These are phyloP conservation scores for Penicillium occitanis DNA, from an alignment of 2,329 filamentous ascomycete species.

Conservation along the genomic window DNA sequence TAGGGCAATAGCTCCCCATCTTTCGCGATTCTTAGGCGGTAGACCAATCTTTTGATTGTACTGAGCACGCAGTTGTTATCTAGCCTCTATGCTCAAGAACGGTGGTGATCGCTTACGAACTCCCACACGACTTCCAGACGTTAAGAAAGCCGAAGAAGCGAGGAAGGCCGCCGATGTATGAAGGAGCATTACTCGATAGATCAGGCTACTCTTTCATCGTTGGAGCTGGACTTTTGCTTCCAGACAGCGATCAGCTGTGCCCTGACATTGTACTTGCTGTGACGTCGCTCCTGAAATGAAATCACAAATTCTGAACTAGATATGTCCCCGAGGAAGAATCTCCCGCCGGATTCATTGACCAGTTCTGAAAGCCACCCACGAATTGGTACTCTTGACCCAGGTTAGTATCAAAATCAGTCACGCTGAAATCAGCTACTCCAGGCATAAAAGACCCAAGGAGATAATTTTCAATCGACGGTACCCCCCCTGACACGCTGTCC, in stretches of 20 bases:
- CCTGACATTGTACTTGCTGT: background rate
- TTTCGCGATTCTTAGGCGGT: background rate
- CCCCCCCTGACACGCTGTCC: background rate
- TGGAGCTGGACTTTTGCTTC: background rate
- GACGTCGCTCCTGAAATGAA: background rate
- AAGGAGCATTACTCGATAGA: background rate
- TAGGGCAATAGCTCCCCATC: background rate
- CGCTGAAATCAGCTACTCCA: background rate
- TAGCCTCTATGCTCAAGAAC: background rate
- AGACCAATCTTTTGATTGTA: no score
- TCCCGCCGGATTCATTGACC: background rate
- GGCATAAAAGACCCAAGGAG: background rate
- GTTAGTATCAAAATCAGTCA: background rate
- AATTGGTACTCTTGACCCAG: background rate
- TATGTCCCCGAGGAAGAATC: background rate
- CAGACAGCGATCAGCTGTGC: background rate
- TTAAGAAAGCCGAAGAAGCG: background rate
- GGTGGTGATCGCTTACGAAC: background rate
- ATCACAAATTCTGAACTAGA: background rate
- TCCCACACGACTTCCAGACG: background rate
- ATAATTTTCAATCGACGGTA: background rate
- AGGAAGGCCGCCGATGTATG: background rate
- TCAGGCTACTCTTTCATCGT: background rate
- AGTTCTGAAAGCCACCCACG: background rate
- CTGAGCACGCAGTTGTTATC: no score